A percentile compares a stretch with the other conserved stretches of the same genome.
Conservation (phyloP, 2,329 filamentous ascomycete species). For the Pestalotiopsis sp. region DNA sequence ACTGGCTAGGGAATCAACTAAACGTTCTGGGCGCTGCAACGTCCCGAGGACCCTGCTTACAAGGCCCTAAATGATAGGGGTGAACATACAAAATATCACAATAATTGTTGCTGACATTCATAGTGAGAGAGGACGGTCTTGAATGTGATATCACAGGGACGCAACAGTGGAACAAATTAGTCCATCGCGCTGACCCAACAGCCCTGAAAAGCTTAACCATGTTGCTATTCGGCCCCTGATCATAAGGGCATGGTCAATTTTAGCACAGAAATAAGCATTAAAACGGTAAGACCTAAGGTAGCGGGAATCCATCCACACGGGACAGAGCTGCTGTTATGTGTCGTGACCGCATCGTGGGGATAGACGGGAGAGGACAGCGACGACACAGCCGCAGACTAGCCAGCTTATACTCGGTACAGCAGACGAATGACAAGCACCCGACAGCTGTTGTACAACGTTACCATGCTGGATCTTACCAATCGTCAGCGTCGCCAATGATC, state of each 20-base stretch:
- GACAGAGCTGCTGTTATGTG: not conserved
- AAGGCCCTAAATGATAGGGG: not conserved
- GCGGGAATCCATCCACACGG: not conserved
- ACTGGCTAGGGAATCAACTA: not conserved
- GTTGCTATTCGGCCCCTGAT: not conserved
- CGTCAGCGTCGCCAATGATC: not conserved
- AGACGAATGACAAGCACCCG: not conserved
- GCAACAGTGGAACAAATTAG: not conserved
- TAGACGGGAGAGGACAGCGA: not conserved
- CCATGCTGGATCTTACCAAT: not conserved
- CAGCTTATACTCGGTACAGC: not conserved
- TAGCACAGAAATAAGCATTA: not conserved
- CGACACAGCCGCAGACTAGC: not conserved
- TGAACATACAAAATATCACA: not conserved
- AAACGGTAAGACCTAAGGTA: not conserved
- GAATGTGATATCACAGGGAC: not conserved
- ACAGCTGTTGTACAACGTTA: not conserved
- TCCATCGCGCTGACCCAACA: not conserved
- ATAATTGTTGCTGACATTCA: not conserved
- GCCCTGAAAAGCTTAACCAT: not conserved
- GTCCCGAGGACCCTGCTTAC: slow-evolving; percentile 6
- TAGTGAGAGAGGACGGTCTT: not conserved
- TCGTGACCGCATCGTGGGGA: not conserved
- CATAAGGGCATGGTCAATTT: not conserved
- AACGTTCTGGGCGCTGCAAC: not conserved